Evolutionary conservation across 257 asterid genomes (phyloP).

Genomic region (Paulownia fortunei): DNA sequence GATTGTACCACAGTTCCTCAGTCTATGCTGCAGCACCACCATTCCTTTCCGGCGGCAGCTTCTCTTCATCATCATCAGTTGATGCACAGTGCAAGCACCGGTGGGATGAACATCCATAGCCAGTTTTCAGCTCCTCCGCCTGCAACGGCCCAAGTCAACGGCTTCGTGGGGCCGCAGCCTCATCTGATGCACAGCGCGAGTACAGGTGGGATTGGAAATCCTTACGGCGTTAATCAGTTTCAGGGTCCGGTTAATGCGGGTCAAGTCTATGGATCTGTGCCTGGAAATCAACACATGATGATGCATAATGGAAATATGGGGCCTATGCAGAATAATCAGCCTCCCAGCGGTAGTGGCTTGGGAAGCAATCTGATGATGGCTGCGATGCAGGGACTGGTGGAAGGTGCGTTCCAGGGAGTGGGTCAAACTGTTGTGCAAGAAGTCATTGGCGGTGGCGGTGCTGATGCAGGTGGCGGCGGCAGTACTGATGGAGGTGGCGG

Average conservation of each 20-base stretch:
- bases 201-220: constrained; percentile 20
- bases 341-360: background rate
- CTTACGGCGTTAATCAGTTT: background rate
- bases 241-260: constrained; percentile 13
- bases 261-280: background rate
- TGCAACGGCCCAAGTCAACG: background rate
- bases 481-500: constrained; percentile 3
- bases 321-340: constrained; percentile 22
- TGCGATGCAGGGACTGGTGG: constrained; percentile 48
- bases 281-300: constrained; percentile 20
- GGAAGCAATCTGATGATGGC: constrained; percentile 40
- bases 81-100: constrained; percentile 29
- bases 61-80: constrained; percentile 22
- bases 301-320: constrained; percentile 20
- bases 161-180: constrained; percentile 15
- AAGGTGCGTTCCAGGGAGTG: constrained; percentile 51
- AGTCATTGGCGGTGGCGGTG: constrained; percentile 27
- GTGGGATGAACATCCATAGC: constrained; percentile 9
- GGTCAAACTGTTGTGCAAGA: constrained; percentile 49
- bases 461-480: constrained; percentile 25
- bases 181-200: constrained; percentile 36
- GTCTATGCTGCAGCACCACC: constrained; percentile 32
- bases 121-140: background rate
- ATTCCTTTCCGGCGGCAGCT: constrained; percentile 30
- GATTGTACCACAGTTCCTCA: constrained; percentile 35